Base-by-base conservation (phyloP, 768 basidiomycete species). In the Phlegmacium glaucopus region DNA sequence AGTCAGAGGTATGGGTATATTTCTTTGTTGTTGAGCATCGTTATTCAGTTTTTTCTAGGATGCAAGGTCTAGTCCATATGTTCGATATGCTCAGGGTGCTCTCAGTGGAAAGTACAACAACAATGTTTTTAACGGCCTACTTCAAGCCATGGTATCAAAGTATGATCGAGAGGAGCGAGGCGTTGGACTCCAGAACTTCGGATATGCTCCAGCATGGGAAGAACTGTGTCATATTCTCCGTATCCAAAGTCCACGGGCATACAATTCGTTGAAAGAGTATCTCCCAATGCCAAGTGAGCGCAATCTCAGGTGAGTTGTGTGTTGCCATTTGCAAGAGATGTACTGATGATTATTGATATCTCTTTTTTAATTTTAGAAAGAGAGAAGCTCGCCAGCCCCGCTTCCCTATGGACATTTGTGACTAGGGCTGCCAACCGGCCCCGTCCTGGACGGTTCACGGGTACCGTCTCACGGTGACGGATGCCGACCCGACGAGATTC, bases 111-210 rank as follows among this genome's bases (percentile, higher is more conserved):
- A 50, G 39, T 50, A 45, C 43, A 27, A 58, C 15, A 27, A 48
- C n/a, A 27, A 48, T 9, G 38, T 48, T 10, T 45, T 51, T 18
- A 44, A 26, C 32, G 45, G 41, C 1, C 38, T 52, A 1, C 6
- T 72, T 0, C 38, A 64, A n/a, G 72, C 66, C 1, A 58, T 70
- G 42, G 60, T 65, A 0, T 17, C 38, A 0, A 46, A 53, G 8
- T n/a, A 29, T 0, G 70, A 71, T 11, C 43, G 54, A 1, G 50
- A 66, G n/a, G 55, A 56, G 3, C 54, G 59, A 0, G 68, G 67
- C 0, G 55, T 61, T 1, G 68, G 67, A 0, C 54, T 57, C 48
- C 68, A 68, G 44, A 71, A 72, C 40, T 67, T 71, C 51, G 45
- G 50, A 4, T 71, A 70, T 47, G 42, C 62, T 1, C 66, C 67